Evolutionary conservation across 176 grass and related monocot genomes (phyloP).

Genomic region (Cenchrus purpureus): DNA sequence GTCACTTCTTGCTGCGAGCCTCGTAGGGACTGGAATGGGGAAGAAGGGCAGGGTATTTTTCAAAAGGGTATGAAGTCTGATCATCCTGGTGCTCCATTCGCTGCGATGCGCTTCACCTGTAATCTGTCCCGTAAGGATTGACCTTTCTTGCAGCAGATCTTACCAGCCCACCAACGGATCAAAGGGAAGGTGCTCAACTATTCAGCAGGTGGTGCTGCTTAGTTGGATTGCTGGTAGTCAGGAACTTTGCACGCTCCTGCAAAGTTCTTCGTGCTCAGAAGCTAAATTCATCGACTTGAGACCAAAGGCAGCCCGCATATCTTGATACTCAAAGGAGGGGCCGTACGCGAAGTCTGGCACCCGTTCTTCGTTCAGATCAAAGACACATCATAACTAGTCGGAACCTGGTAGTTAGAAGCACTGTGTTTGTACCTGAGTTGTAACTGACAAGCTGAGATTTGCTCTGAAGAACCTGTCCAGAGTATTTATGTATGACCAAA

Average conservation of each 20-base stretch:
- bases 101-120: conserved; percentile 47
- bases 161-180: conserved; percentile 59
- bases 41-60: conserved; percentile 92
- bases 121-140: conserved; percentile 44
- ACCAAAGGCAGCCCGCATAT: not conserved
- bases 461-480: conserved; percentile 26
- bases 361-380: not conserved
- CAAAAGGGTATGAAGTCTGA: conserved; percentile 86
- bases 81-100: conserved; percentile 40
- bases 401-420: conserved; percentile 4
- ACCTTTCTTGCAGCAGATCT: conserved; percentile 70
- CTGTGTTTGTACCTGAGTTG: conserved; percentile 37
- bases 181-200: conserved; percentile 59
- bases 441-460: conserved; percentile 37
- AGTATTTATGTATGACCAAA: conserved; percentile 31
- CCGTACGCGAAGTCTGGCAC: not conserved
- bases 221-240: conserved; percentile 7
- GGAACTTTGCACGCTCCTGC: conserved; percentile 6
- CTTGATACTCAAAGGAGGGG: not conserved
- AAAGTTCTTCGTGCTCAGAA: not conserved
- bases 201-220: conserved; percentile 39
- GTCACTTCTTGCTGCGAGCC: conserved; percentile 63
- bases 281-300: conserved; percentile 1
- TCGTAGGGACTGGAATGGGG: conserved; percentile 72
- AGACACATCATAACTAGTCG: conserved; percentile 2